These are phyloP conservation scores for Avena eriantha DNA, from an alignment of 176 grass and related monocot species.

Conservation along the genomic window DNA sequence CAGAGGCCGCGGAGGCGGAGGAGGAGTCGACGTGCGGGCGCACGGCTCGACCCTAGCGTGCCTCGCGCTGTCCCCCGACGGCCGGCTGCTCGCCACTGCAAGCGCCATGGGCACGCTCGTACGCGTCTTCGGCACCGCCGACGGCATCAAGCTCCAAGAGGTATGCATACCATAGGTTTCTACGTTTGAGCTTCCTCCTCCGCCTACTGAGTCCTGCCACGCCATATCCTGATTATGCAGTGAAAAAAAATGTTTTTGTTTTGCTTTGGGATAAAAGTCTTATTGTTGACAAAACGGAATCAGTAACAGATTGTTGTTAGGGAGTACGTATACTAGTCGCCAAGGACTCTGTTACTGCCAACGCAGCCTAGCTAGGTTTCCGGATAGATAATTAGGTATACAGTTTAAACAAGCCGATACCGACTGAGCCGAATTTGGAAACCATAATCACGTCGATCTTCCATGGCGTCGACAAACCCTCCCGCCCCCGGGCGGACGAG, in stretches of 20 bases:
- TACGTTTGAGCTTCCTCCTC: too few relatives aligned
- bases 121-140: conserved; percentile 56
- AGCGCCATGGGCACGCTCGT: conserved; percentile 69
- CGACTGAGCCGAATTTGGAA: neutral
- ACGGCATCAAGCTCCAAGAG: conserved; percentile 63
- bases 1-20: conserved; percentile 20
- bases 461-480: neutral
- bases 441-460: neutral
- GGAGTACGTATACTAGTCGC: neutral
- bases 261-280: too few relatives aligned
- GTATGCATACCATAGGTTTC: conserved; percentile 17
- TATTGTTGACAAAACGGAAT: neutral
- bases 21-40: conserved; percentile 36
- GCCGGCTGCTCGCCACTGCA: conserved; percentile 67
- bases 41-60: conserved; percentile 51
- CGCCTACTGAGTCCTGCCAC: neutral
- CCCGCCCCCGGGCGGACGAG: neutral
- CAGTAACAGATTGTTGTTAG: neutral
- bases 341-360: neutral
- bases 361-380: too few relatives aligned
- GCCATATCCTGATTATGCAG: neutral
- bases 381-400: too few relatives aligned
- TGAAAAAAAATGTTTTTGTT: too few relatives aligned
- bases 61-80: conserved; percentile 64
- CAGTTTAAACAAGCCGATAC: too few relatives aligned